Conservation (phyloP, 169 alveolate genomes). For the Cyclospora cayetanensis region DNA sequence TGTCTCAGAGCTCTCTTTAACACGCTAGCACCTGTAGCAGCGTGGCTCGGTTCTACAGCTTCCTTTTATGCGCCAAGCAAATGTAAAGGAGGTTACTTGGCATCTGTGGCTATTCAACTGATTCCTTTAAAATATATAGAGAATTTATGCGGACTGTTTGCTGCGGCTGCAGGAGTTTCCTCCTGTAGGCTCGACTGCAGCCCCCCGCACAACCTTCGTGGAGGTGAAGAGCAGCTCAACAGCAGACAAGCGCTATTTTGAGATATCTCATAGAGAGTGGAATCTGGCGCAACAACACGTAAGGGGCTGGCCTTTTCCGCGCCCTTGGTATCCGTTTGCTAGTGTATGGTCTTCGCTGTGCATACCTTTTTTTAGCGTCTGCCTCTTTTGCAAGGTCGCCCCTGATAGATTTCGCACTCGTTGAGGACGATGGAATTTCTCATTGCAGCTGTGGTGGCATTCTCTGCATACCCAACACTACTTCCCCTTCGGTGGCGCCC, state of each 20-base stretch:
- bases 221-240: constrained; percentile 67
- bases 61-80: no score
- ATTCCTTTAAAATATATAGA: no score
- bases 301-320: neutral
- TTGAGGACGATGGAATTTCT: no score
- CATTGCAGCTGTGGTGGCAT: no score
- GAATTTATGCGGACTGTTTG: neutral
- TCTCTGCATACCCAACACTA: neutral
- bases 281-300: constrained; percentile 69
- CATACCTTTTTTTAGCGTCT: neutral
- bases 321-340: neutral
- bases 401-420: no score
- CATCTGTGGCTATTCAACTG: no score
- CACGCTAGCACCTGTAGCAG: no score
- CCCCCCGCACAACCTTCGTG: constrained; percentile 54
- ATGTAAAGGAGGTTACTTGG: no score
- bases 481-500: no score
- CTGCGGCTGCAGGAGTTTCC: constrained; percentile 43
- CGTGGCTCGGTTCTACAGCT: no score
- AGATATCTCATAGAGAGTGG: constrained; percentile 72
- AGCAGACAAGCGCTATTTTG: constrained; percentile 48
- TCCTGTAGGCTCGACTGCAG: constrained; percentile 1
- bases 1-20: no score
- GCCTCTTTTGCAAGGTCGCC: neutral
- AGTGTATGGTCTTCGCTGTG: neutral